Evolutionary conservation across 2,329 filamentous ascomycete species (phyloP), one percentile per base, ranked within the genome.

Genomic region (Lizonia empirigonia): DNA sequence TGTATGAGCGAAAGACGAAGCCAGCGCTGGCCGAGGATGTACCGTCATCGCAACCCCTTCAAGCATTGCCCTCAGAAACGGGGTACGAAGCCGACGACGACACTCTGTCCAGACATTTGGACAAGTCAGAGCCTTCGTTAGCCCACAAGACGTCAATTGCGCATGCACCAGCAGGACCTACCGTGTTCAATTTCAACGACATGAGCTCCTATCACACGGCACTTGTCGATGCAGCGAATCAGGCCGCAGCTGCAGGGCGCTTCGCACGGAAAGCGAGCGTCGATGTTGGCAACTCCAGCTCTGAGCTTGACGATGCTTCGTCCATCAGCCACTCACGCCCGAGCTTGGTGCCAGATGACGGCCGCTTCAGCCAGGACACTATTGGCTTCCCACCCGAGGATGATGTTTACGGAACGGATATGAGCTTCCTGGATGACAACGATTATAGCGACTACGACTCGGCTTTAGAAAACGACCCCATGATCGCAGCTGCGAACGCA

Each of bases 401-500:
- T 39, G 64, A 69, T 50, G 55, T 63, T 13, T 67, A 72, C 47
- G 63, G 65, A 45, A 67, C 69, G 55, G 65, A 62, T 42, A 73
- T 73, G 52, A 72, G 69, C 30, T 74, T 76, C 30, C 68, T 65
- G 32, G 71, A 69, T 59, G 70, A 75, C 38, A 78, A 78, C 44
- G 85, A 87, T 35, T 81, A 89, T 41, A 89, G 90, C 48, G 73
- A 77, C 19, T 75, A 74, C 37, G 74, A 76, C 27, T 71, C 67
- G 35, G 72, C 67, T 2, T 60, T 76, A 13, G 74, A 77, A 52
- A 91, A 97, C 59, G 92, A 97, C 63, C 85, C 86, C 24, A 94
- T 97, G 62, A 95, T 99, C 53, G 93, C 92, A 0, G 94, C 91
- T 50, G 94, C 94, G 5, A 99, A 99, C 63, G 92, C 93, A 0